Base-by-base conservation (phyloP, 2,329 filamentous ascomycete genomes). In the Davidsoniella eucalypti region DNA sequence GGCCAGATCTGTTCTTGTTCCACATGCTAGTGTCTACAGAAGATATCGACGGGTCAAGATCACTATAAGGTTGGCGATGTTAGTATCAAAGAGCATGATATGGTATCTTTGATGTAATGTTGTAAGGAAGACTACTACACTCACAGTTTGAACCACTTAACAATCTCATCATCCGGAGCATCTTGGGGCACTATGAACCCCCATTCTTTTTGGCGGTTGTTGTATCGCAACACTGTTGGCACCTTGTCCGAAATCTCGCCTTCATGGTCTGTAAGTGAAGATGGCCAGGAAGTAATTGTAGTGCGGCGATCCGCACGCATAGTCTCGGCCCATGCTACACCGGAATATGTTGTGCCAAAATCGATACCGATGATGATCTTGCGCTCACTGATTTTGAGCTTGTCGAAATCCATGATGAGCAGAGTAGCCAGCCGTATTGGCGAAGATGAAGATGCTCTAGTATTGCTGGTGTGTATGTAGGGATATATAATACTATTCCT, bases 321-420 rank as follows among this genome's bases (percentile, higher is more conserved):
- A 1, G 68, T 68, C 52, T 70, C 65, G 40, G 67, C 67, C 69
- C 70, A 76, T 26, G 70, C 69, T n/a, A 75, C 63, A 26, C 71
- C 72, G 12, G 71, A 73, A 57, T 70, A 76, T 4, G 73, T 76
- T 10, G 72, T 76, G 23, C 73, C 72, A 56, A 76, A 75, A 57
- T 76, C 72, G 52, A 76, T 69, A 17, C 69, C 72, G 54, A 74
- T 65, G 47, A 75, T 65, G 54, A 74, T 67, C 57, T 64, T 69
- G 56, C 65, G 26, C 26, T 33, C 26, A 33, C 26, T 33, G 8
- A 33, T 33, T 10, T 33, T 33, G 7, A 33, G 26, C 26, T 12
- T 33, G 26, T 33, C 26, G 26, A 33, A 33, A 33, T 33, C 26
- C 26, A 33, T 33, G 26, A 33, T 33, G 26, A 5, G 26, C 26